phyloP scores from a whole-genome alignment of 768 basidiomycete genomes.

The Leccinum broughii region DNA sequence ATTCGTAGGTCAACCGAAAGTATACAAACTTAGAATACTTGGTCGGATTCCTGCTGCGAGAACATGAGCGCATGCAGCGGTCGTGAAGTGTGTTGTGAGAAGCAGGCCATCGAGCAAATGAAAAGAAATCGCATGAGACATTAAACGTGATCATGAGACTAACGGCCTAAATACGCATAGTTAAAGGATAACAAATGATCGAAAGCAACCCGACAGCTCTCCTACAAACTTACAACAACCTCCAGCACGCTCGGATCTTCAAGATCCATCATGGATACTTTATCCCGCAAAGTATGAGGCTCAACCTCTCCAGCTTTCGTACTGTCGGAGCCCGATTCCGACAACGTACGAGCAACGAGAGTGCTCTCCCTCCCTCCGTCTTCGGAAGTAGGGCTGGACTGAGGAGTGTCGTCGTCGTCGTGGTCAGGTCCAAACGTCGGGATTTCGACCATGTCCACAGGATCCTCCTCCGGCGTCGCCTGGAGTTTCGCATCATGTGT shows the following conservation, averaged over 20 bases:
- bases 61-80: neutral
- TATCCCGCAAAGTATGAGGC: slow-evolving; percentile 27
- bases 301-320: slow-evolving; percentile 28
- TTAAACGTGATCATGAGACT: slow-evolving; percentile 2
- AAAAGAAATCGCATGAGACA: neutral
- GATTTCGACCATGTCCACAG: slow-evolving; percentile 2
- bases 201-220: neutral
- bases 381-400: slow-evolving; percentile 9
- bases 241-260: slow-evolving; percentile 23
- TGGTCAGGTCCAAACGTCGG: slow-evolving; percentile 1
- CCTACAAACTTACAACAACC: slow-evolving; percentile 22
- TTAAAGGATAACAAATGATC: slow-evolving; percentile 15
- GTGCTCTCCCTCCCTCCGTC: slow-evolving; percentile 27
- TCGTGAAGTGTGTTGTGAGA: neutral
- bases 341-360: slow-evolving; percentile 26
- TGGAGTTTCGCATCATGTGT: slow-evolving; percentile 11
- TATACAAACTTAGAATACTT: slow-evolving; percentile 2
- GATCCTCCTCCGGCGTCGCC: neutral
- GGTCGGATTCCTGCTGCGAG: neutral
- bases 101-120: neutral
- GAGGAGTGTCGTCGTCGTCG: slow-evolving; percentile 4
- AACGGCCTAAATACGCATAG: slow-evolving; percentile 28
- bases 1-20: slow-evolving; percentile 13
- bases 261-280: slow-evolving; percentile 26
- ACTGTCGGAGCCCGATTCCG: slow-evolving; percentile 32